phyloP scores from a whole-genome alignment of 116 monocot genomes.

The Thalassia testudinum region DNA sequence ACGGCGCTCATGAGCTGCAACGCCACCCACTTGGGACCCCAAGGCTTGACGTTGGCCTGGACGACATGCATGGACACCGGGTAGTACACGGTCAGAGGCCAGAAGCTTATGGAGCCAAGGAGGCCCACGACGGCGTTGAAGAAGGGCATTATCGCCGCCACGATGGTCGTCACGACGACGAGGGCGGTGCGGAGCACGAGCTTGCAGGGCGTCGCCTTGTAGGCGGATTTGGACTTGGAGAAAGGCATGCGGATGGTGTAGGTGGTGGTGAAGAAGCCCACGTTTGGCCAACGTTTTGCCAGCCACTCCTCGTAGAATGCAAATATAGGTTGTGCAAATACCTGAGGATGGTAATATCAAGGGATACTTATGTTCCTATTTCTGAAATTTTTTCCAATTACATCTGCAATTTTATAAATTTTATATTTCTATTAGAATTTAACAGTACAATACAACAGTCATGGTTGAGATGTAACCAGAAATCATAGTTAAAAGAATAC shows the following conservation, averaged over 20 bases:
- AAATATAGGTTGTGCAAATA: conserved; percentile 44
- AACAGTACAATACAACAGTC: too few species aligned
- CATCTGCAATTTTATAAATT: too few species aligned
- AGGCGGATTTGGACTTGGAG: conserved; percentile 4
- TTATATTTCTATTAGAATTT: too few species aligned
- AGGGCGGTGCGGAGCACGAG: conserved; percentile 51
- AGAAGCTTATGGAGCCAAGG: conserved; percentile 72
- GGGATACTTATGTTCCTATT: too few species aligned
- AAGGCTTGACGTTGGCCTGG: conserved; percentile 42
- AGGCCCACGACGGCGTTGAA: conserved; percentile 90
- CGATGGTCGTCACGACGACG: conserved; percentile 53
- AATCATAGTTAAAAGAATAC: too few species aligned
- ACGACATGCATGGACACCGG: conserved; percentile 81
- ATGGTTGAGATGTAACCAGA: too few species aligned
- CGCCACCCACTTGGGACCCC: conserved; percentile 60
- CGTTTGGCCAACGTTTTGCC: conserved; percentile 26
- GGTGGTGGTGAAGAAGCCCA: conserved; percentile 29
- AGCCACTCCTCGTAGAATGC: conserved; percentile 37
- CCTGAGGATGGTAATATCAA: too few species aligned
- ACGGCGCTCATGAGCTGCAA: conserved; percentile 53
- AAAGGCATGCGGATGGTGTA: conserved; percentile 20
- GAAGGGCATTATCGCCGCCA: conserved; percentile 79
- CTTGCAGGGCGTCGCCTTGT: conserved; percentile 44
- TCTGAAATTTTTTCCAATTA: too few species aligned
- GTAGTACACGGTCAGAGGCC: conserved; percentile 88